phyloP scores from a whole-genome alignment of 805 yeast species.

The Barnettozyma sp. region DNA sequence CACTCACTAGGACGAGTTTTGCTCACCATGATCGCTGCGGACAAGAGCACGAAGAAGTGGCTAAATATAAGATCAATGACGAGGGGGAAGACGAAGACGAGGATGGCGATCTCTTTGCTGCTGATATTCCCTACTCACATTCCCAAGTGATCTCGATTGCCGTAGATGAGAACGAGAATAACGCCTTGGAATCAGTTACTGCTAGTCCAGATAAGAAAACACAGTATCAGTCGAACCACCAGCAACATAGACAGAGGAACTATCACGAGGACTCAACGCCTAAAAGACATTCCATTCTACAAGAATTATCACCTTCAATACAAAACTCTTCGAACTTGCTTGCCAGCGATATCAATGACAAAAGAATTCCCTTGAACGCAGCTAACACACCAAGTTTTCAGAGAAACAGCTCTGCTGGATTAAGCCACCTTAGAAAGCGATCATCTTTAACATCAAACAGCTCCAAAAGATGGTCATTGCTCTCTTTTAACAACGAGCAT shows the following conservation, averaged over 20 bases:
- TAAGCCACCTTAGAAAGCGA: conserved; percentile 20
- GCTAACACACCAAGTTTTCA: conserved; percentile 15
- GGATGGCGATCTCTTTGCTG: conserved; percentile 9
- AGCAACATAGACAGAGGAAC: conserved; percentile 6
- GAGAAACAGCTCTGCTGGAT: conserved; percentile 20
- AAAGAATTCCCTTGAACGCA: conserved; percentile 16
- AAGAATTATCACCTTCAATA: conserved; percentile 18
- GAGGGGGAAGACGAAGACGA: conserved; percentile 10
- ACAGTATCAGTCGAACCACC: no score
- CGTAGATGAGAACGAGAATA: conserved; percentile 24
- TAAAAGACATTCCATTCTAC: conserved; percentile 10
- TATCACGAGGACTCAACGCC: conserved; percentile 5
- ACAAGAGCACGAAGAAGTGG: no score
- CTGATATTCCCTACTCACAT: conserved; percentile 18
- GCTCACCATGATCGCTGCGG: no score
- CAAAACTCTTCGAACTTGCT: conserved; percentile 9
- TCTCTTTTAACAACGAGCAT: conserved; percentile 22
- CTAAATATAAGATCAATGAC: no score
- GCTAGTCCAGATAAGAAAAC: conserved; percentile 17
- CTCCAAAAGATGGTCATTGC: conserved; percentile 26
- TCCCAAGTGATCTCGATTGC: conserved; percentile 20
- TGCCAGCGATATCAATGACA: conserved; percentile 18
- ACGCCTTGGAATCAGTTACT: conserved; percentile 10
- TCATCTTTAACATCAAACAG: conserved; percentile 17
- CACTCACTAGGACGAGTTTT: no score